Percentiles rank a stretch among this genome's conserved stretches.
Conservation (phyloP, 1,284 basidiomycete genomes). For the Marasmius fiardii region DNA sequence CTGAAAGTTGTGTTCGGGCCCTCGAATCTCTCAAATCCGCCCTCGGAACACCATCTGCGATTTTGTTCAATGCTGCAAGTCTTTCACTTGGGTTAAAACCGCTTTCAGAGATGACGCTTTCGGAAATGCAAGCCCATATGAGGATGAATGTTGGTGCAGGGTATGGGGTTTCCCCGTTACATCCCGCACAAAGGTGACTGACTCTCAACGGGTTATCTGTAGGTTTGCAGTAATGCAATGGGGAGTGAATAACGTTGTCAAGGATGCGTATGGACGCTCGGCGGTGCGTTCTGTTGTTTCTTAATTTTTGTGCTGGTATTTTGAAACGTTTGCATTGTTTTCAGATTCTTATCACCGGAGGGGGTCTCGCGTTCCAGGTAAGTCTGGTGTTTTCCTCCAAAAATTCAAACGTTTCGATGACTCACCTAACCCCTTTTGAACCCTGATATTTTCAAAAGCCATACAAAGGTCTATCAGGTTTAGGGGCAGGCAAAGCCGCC, state of each 20-base stretch:
- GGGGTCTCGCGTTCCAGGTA: neutral
- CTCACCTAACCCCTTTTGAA: neutral
- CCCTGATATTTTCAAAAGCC: neutral
- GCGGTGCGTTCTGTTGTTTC: neutral
- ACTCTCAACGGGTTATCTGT: neutral
- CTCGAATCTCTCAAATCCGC: neutral
- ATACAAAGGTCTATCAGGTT: neutral
- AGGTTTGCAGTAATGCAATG: neutral
- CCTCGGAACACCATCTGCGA: neutral
- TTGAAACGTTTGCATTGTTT: too few relatives aligned
- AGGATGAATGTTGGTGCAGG: neutral
- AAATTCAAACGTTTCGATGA: neutral
- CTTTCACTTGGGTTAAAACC: neutral
- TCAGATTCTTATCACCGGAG: neutral
- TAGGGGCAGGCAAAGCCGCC: neutral
- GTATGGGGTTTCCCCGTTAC: neutral
- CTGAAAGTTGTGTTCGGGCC: neutral
- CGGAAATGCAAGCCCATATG: neutral
- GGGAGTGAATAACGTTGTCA: conserved; percentile 1
- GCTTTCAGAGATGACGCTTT: neutral
- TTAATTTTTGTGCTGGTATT: neutral
- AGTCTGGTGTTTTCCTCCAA: too few relatives aligned
- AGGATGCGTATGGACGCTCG: neutral
- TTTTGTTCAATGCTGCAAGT: neutral
- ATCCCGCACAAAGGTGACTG: neutral